Conservation (phyloP, 1,284 basidiomycete species). For the Ceratobasidium sp. region DNA sequence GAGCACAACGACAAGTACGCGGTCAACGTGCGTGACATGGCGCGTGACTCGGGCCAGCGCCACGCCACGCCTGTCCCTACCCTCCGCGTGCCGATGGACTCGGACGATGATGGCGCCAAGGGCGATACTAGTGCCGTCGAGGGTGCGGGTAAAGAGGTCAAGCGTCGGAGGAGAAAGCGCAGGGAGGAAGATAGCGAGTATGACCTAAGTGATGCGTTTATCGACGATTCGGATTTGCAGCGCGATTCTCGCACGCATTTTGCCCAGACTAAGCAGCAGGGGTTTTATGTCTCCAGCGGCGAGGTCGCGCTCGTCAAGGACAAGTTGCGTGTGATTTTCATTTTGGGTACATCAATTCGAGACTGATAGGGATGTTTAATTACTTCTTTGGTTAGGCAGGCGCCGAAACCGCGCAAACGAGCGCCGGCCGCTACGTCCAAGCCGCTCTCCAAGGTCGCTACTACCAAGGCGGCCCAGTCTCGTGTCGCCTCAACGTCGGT, state of each 20-base stretch:
- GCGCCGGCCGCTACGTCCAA: constrained; percentile 19
- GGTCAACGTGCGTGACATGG: constrained; percentile 72
- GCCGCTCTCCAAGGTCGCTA: constrained; percentile 30
- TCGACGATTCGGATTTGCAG: constrained; percentile 95
- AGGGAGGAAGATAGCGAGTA: constrained; percentile 77
- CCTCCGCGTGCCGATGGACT: constrained; percentile 58
- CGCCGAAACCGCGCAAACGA: constrained; percentile 41
- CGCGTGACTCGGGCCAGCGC: constrained; percentile 75
- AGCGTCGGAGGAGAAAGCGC: constrained; percentile 66
- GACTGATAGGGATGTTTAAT: no score
- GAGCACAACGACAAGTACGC: constrained; percentile 65
- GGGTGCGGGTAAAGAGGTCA: constrained; percentile 50
- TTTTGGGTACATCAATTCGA: not conserved
- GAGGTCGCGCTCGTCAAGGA: constrained; percentile 88
- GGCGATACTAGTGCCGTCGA: constrained; percentile 56
- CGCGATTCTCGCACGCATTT: constrained; percentile 92
- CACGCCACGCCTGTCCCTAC: constrained; percentile 68
- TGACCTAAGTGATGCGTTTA: constrained; percentile 93
- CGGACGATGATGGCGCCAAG: constrained; percentile 61
- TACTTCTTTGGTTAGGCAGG: constrained; percentile 11
- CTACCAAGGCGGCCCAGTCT: constrained; percentile 36
- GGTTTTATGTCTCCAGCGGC: constrained; percentile 92
- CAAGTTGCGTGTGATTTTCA: constrained; percentile 60
- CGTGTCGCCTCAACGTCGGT: constrained; percentile 18
- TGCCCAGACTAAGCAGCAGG: constrained; percentile 93